Evolutionary conservation across 768 basidiomycete genomes (phyloP), one percentile per base, ranked within the genome.

Genomic region (Lactarius vividus): DNA sequence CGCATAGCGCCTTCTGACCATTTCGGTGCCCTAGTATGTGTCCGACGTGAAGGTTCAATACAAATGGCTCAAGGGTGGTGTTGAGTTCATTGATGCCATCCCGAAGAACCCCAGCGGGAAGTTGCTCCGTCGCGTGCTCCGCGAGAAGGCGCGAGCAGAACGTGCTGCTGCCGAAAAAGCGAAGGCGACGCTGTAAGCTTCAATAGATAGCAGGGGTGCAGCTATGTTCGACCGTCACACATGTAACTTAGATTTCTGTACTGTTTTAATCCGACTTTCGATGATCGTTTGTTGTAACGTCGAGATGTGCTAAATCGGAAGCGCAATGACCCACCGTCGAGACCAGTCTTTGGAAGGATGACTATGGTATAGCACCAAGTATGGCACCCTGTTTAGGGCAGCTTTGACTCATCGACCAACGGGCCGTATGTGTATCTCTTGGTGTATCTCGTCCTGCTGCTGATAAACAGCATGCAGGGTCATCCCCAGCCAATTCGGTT

Each of bases 1-100:
- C 10, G 4, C 42, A 28, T 9, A 26, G 31, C n/a, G 5, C 10
- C 40, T 18, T 29, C 42, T 59, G 39, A 64, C 46, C 31, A n/a
- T 23, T 28, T 33, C 35, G 49, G 18, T 10, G 37, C 29, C 42
- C 16, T 64, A 76, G 75, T 70, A 73, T 56, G 75, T 76, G 28
- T 65, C 74, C 29, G 72, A 76, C 39, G 65, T 68, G 62, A 76
- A 75, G 68, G 70, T 70, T 33, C 64, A 75, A 56, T 79, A 79
- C 69, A 80, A 80, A 69, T 72, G 74, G 66, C 71, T 80, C 13
- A 73, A 73, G 35, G 79, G 77, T 44, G 77, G 77, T 26, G 73
- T 79, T n/a, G 74, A 76, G 69, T 79, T 79, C 67, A 71, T 79
- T 23, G 75, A 78, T 58, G 70, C 39, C 13, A 71, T 75, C 49